phyloP scores from a whole-genome alignment of 768 basidiomycete species.

The Pholiota microspora region DNA sequence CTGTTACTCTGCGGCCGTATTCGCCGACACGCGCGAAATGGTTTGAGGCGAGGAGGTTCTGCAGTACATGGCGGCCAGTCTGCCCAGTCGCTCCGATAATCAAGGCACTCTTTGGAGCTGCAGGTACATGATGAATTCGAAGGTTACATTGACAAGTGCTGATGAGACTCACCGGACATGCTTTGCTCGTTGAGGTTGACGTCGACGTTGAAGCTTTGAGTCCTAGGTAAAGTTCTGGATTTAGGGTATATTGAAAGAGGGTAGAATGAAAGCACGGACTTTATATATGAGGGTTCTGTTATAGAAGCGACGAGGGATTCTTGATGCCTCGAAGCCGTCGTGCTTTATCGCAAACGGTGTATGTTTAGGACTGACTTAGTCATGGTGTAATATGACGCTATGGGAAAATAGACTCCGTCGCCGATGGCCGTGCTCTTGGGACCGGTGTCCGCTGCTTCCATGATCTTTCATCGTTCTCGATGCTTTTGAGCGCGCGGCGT shows the following conservation, averaged over 20 bases:
- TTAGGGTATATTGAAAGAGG: no score
- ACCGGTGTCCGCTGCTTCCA: no score
- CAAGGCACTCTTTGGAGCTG: conserved; percentile 51
- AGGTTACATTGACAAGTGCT: neutral
- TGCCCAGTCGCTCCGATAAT: conserved; percentile 77
- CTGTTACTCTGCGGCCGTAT: conserved; percentile 64
- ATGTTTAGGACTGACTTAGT: no score
- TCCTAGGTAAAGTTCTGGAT: neutral
- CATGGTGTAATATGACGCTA: no score
- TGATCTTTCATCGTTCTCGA: no score
- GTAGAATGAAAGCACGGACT: neutral
- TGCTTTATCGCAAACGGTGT: no score
- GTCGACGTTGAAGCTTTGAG: no score
- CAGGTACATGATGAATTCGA: neutral
- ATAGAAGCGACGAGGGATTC: neutral
- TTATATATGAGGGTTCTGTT: neutral
- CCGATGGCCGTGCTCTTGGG: no score
- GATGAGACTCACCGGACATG: neutral
- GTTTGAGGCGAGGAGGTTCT: conserved; percentile 55
- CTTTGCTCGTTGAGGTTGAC: no score
- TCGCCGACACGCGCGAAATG: conserved; percentile 62
- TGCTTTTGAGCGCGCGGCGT: no score
- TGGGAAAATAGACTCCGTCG: no score
- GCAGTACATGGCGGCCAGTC: conserved; percentile 59
- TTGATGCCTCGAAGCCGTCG: no score